These are phyloP conservation scores for Lachancea kluyveri DNA, from an alignment of 805 yeast species.

Conservation along the genomic window DNA sequence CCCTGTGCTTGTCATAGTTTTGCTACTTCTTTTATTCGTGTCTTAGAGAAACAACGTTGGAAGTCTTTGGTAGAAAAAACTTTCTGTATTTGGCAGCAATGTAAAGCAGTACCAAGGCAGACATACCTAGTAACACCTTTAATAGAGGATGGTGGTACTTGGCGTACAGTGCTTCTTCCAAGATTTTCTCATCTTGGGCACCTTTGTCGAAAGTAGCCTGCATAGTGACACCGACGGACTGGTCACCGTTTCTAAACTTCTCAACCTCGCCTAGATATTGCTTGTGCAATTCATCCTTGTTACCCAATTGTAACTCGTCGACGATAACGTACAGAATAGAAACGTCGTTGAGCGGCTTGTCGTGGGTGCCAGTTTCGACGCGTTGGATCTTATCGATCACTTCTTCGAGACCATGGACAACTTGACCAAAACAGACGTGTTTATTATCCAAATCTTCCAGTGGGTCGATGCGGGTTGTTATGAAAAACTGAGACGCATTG, in stretches of 20 bases:
- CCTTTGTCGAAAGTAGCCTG: conserved; percentile 4
- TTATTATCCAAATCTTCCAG: conserved; percentile 45
- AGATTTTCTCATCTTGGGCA: conserved; percentile 12
- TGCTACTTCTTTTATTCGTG: conserved; percentile 14
- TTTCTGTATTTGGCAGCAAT: conserved; percentile 12
- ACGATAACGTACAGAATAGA: conserved; percentile 33
- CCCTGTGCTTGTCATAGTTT: too few relatives aligned
- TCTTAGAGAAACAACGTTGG: conserved; percentile 23
- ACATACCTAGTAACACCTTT: conserved; percentile 15
- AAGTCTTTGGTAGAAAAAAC: conserved; percentile 11
- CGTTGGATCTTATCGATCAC: conserved; percentile 55
- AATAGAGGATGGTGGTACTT: conserved; percentile 19
- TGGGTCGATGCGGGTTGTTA: conserved; percentile 42
- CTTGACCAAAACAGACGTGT: conserved; percentile 78
- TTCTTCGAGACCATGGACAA: conserved; percentile 54
- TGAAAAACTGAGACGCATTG: conserved; percentile 66
- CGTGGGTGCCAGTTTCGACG: conserved; percentile 37
- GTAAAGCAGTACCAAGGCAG: conserved; percentile 11
- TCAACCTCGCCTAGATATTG: conserved; percentile 19
- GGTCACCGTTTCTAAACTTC: conserved; percentile 25
- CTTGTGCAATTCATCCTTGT: conserved; percentile 16
- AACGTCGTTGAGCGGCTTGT: conserved; percentile 41
- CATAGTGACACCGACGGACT: conserved; percentile 22
- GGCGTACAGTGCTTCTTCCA: conserved; percentile 15
- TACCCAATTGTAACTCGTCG: conserved; percentile 21